Conservation (phyloP, 139 green algal genomes). For the Coccomyxa sp. region DNA sequence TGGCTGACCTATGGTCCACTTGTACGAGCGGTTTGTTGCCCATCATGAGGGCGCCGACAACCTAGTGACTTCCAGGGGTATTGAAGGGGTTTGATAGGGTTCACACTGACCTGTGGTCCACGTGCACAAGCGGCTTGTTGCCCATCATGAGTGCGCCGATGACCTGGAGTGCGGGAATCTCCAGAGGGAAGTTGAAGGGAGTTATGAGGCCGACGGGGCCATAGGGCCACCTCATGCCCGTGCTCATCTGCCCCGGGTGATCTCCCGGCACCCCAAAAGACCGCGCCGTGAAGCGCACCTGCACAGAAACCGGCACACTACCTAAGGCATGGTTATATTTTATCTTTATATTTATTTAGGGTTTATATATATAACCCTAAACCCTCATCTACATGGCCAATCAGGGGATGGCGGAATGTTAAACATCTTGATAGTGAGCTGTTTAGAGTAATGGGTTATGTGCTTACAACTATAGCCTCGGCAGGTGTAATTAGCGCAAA, state of each 20-base stretch:
- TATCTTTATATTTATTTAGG: no score
- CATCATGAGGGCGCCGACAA: not conserved
- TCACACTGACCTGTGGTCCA: constrained; percentile 70
- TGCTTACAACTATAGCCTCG: no score
- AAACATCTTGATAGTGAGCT: no score
- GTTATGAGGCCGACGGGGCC: constrained; percentile 89
- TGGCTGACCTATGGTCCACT: no score
- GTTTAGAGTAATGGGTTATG: no score
- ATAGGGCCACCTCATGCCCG: constrained; percentile 86
- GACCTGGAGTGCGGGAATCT: constrained; percentile 96
- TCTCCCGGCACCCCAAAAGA: constrained; percentile 85
- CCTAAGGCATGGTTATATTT: no score
- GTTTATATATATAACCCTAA: no score
- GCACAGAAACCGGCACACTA: not conserved
- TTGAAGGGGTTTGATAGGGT: not conserved
- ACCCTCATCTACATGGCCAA: no score
- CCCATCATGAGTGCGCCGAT: constrained; percentile 99
- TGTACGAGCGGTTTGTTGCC: not conserved
- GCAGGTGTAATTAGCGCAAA: no score
- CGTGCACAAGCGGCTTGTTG: constrained; percentile 92
- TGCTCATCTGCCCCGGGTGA: constrained; percentile 82
- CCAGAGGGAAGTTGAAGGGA: constrained; percentile 98
- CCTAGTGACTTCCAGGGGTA: not conserved
- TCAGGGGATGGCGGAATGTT: no score
- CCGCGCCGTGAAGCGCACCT: constrained; percentile 88